Evolutionary conservation across 768 basidiomycete species (phyloP), one percentile per base, ranked within the genome.

Genomic region (Neoboletus subvelutipes): DNA sequence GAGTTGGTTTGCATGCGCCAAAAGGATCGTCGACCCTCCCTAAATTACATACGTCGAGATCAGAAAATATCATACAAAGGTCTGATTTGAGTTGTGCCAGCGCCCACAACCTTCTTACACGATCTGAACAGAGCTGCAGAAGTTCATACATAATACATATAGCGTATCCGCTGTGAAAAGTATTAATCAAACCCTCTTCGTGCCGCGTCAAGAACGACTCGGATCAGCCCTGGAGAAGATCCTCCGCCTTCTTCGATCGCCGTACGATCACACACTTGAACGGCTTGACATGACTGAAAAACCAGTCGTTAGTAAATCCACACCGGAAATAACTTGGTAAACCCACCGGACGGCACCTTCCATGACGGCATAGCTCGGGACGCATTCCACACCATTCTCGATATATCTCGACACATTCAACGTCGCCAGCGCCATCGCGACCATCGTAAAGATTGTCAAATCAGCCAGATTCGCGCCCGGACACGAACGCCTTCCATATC

Each of bases 401-500:
- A 41, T 20, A 18, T 20, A 24, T 28, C 47, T 59, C 15, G 54
- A 58, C 11, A 66, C 37, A 17, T 63, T 33, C 26, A 56, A 31
- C 9, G 52, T 66, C 15, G 57, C 65, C 9, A 64, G 37, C 15
- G 52, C 22, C 54, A 40, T 57, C 8, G 48, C 50, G 13, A 52
- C 49, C 6, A 5, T 15, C n/a, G 47, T 63, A 43, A 58, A 61
- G 10, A 59, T 50, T 1, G 52, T 47, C 9, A 29, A 9, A 1
- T 62, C 56, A 0, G 47, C 64, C 8, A 66, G 36, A 11, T 54
- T 55, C 4, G 12, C 29, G 43, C 66, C 58, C 0, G 56, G 58
- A 50, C 61, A 59, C 20, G 8, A 51, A 20, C 59, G 56, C 26
- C 59, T 57, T 36, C 55, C 65, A 33, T 28, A 66, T 13, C 65